Evolutionary conservation across 1,139 yeast genomes (phyloP), one percentile per base, ranked within the genome.

Genomic region (Lodderomyces theae): DNA sequence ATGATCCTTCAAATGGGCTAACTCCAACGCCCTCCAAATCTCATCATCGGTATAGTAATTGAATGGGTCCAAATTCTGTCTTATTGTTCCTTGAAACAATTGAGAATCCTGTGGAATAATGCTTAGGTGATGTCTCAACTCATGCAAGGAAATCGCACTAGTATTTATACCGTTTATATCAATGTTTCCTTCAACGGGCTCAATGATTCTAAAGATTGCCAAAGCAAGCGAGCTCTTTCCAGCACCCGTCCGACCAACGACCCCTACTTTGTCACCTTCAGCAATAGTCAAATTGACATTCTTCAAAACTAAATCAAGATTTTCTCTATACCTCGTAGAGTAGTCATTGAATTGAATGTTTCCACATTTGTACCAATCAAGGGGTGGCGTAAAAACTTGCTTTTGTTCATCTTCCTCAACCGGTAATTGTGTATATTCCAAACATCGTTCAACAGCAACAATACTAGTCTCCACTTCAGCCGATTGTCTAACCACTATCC

Each of bases 81-180:
- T 64, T 6, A 81, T 60, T 0, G 82, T 72, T 3, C 87, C 87
- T 50, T 76, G 81, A 48, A 80, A 74, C 22, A 81, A 76, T 50
- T 79, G 85, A 0, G 86, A 80, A 53, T 82, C 87, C 53, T 82
- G 87, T 0, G 88, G 88, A 41, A 82, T 82, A 42, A 81, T 80
- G 10, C 82, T 75, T 38, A 82, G 58, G 37, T 70, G 72, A 41
- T 72, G 69, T 53, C 88, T 65, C 46, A 80, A 59, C 45, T 77
- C 80, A 36, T 60, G 61, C 33, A 81, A 63, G 11, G 75, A 71
- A 13, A 81, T 51, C 3, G 57, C 55, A 10, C 71, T 59, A 2
- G 79, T 79, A 48, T 76, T 70, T 16, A 78, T 45, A 8, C 61
- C 70, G 56, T 80, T 86, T 43, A 80, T 74, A 15, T 30, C 40